Base-by-base conservation (phyloP, 148 eudicot genomes). In the Tetragonia tetragonoides region DNA sequence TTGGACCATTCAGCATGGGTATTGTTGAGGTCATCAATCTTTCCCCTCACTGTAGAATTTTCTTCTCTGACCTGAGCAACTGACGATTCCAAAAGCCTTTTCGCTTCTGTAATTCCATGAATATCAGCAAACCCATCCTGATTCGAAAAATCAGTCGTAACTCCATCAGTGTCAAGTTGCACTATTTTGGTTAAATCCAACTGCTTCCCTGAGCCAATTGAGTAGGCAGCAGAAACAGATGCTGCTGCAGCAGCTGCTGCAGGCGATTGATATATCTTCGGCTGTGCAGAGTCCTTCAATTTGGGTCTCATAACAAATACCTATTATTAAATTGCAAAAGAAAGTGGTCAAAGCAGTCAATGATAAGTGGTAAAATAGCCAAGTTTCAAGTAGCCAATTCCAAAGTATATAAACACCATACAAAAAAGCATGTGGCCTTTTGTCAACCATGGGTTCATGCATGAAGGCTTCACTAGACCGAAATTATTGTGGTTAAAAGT, bases 211-310 rank as follows among this genome's bases (percentile, higher is more conserved):
- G 93, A 78, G 70, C 88, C 88, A 76, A 81, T 77, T 42, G 88
- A 85, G 77, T 91, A 96, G 41, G 99, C 98, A 80, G 98, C 97
- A 76, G 97, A 86, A 62, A 96, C 99, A 77, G 99, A 93, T 71
- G 99, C 99, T 37, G 98, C 98, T 9, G 98, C 97, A 2, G 99
- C 98, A 6, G 98, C 98, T 37, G 99, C 97, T 51, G 99, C 99
- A 54, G 97, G 89, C 65, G 99, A 96, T 79, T 85, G 91, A 68
- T 89, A 87, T 70, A 96, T 90, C 85, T 90, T 96, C 73, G 95
- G 98, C 70, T 63, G 89, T 59, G 79, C 78, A 61, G 87, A 81
- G 66, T 91, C 84, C 78, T 83, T 93, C 62, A 90, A 83, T 86
- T 89, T 96, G 74, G 91, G 93, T 88, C 89, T 91, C 98, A 96